A percentile compares a stretch with the other conserved stretches of the same genome.
Conservation (phyloP, 257 asterid species). For the Ballota nigra region DNA sequence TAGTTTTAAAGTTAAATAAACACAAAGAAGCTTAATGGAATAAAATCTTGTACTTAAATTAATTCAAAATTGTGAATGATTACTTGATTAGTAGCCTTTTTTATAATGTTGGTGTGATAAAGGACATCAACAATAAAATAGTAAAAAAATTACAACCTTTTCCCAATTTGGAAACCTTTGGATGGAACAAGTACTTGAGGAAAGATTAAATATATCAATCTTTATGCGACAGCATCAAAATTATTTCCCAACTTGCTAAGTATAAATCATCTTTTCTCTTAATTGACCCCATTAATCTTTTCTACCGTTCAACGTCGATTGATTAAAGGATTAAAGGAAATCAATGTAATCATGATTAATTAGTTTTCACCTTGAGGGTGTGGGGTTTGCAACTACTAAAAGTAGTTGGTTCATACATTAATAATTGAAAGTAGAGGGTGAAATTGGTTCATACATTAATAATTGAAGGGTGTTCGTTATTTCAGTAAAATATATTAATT, state of each 20-base stretch:
- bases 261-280: slow-evolving; percentile 8
- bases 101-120: slow-evolving; percentile 18
- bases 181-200: slow-evolving; percentile 9
- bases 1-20: background rate
- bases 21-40: slow-evolving; percentile 1
- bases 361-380: slow-evolving; percentile 5
- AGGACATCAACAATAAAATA: slow-evolving; percentile 27
- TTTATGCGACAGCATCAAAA: slow-evolving; percentile 17
- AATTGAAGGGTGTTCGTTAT: no score
- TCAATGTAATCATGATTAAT: background rate
- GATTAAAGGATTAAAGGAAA: slow-evolving; percentile 4
- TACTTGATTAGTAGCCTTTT: slow-evolving; percentile 4
- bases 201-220: background rate
- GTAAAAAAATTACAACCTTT: slow-evolving; percentile 14
- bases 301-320: background rate
- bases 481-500: no score
- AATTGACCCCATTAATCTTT: slow-evolving; percentile 4
- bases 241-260: slow-evolving; percentile 5
- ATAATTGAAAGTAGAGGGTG: no score
- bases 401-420: no score
- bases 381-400: no score
- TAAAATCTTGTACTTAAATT: slow-evolving; percentile 3
- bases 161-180: slow-evolving; percentile 34
- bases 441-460: no score
- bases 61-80: slow-evolving; percentile 19